These are phyloP conservation scores for Boletus reticuloceps DNA, from an alignment of 768 basidiomycete genomes.

Conservation along the genomic window DNA sequence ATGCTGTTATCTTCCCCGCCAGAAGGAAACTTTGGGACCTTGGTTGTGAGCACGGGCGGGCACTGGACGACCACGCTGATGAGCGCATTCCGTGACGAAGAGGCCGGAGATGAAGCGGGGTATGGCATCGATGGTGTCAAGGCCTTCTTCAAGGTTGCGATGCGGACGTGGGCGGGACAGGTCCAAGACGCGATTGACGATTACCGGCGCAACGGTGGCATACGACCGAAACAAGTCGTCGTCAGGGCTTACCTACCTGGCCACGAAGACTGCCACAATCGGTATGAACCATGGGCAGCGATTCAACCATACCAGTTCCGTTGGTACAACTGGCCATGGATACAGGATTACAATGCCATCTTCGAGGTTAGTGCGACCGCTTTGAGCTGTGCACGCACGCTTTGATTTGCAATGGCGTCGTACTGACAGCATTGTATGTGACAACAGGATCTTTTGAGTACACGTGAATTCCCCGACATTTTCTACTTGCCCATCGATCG, in stretches of 20 bases:
- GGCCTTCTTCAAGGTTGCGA: conserved; percentile 56
- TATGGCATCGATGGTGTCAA: conserved; percentile 55
- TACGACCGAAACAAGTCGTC: conserved; percentile 43
- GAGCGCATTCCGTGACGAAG: conserved; percentile 37
- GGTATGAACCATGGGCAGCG: conserved; percentile 43
- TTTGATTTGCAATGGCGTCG: neutral
- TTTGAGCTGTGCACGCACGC: neutral
- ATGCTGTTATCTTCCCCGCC: conserved; percentile 46
- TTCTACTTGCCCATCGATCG: conserved; percentile 60
- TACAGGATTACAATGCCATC: conserved; percentile 52
- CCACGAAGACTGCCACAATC: conserved; percentile 61
- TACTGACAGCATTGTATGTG: conserved; percentile 3
- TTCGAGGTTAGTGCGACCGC: conserved; percentile 48
- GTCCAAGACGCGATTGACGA: conserved; percentile 46
- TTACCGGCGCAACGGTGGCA: conserved; percentile 29
- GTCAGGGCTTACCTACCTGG: conserved; percentile 63
- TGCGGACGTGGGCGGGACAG: conserved; percentile 50
- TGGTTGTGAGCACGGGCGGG: conserved; percentile 62
- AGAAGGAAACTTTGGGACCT: conserved; percentile 53
- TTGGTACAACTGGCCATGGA: conserved; percentile 68
- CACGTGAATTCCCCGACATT: conserved; percentile 49
- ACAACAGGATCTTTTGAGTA: conserved; percentile 40
- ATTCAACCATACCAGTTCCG: conserved; percentile 43
- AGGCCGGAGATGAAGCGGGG: conserved; percentile 32
- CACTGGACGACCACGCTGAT: conserved; percentile 68